Percentiles rank a stretch among this genome's conserved stretches.
phyloP scores from a whole-genome alignment of 306 rosid species.

The Leucaena leucocephala region DNA sequence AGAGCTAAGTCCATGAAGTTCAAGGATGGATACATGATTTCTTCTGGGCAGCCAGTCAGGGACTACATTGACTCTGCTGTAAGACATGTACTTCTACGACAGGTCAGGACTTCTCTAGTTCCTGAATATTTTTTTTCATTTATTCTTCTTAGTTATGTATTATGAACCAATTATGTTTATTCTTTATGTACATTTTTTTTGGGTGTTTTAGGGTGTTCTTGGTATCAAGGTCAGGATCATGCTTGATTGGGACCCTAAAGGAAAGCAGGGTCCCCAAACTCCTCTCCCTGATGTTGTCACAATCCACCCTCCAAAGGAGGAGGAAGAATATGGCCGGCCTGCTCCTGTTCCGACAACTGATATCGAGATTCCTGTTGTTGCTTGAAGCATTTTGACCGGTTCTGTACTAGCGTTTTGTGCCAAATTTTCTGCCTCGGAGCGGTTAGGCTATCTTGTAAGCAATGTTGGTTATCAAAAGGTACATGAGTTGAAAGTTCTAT shows the following conservation, averaged over 20 bases:
- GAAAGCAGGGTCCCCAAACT: slow-evolving; percentile 72
- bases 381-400: slow-evolving; percentile 32
- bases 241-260: slow-evolving; percentile 86
- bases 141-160: neutral
- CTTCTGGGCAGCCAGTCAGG: slow-evolving; percentile 92
- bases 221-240: slow-evolving; percentile 81
- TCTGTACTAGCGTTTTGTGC: neutral
- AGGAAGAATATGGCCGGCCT: slow-evolving; percentile 53
- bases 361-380: slow-evolving; percentile 57
- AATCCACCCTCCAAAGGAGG: slow-evolving; percentile 83
- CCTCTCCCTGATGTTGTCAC: slow-evolving; percentile 78
- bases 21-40: slow-evolving; percentile 94
- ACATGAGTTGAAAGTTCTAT: neutral
- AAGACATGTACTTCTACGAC: slow-evolving; percentile 92
- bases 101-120: slow-evolving; percentile 53
- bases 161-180: neutral
- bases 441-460: slow-evolving; percentile 27
- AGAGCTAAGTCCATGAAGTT: slow-evolving; percentile 95
- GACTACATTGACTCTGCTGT: slow-evolving; percentile 92
- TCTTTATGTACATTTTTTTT: neutral
- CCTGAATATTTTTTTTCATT: neutral
- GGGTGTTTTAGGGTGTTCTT: slow-evolving; percentile 55
- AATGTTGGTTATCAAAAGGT: slow-evolving; percentile 8
- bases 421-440: neutral
- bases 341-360: slow-evolving; percentile 53